A percentile compares a stretch with the other conserved stretches of the same genome.
These are phyloP conservation scores for Pseudocercospora vitis DNA, from an alignment of 2,329 filamentous ascomycete genomes.

Conservation along the genomic window DNA sequence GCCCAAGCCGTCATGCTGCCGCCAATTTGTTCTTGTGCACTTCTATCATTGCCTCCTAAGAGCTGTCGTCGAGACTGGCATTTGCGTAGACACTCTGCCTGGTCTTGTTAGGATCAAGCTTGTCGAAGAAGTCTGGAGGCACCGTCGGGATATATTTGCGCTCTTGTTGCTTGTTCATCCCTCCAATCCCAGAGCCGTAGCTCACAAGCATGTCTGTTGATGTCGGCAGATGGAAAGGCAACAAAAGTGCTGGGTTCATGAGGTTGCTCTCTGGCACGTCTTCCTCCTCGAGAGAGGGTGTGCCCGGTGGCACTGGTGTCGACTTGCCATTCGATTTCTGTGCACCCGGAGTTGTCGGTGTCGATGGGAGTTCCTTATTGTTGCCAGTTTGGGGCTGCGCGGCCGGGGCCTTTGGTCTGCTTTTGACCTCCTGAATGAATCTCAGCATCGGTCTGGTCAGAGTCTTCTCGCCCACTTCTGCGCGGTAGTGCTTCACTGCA, in stretches of 20 bases:
- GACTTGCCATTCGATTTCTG: slow-evolving; percentile 24
- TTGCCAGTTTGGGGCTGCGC: slow-evolving; percentile 14
- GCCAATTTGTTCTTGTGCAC: no score
- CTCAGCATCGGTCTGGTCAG: slow-evolving; percentile 85
- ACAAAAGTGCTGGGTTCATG: slow-evolving; percentile 84
- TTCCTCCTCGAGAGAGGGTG: slow-evolving; percentile 55
- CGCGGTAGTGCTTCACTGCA: slow-evolving; percentile 86
- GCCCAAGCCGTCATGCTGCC: no score
- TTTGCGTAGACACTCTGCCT: slow-evolving; percentile 41
- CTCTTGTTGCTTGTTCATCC: slow-evolving; percentile 85
- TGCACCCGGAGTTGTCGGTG: slow-evolving; percentile 19
- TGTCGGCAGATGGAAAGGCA: slow-evolving; percentile 92
- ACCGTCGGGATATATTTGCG: slow-evolving; percentile 95
- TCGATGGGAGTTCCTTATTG: slow-evolving; percentile 15
- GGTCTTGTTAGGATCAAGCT: slow-evolving; percentile 64
- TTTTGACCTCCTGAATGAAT: slow-evolving; percentile 78
- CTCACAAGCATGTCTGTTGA: slow-evolving; percentile 96
- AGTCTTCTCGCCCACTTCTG: slow-evolving; percentile 92
- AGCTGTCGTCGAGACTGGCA: slow-evolving; percentile 22
- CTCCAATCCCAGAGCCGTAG: slow-evolving; percentile 92
- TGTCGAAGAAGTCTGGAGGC: slow-evolving; percentile 86
- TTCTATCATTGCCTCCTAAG: not conserved
- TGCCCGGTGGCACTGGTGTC: slow-evolving; percentile 27
- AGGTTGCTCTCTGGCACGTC: slow-evolving; percentile 74
- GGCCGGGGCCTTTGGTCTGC: slow-evolving; percentile 42